Base-by-base conservation (phyloP, 768 basidiomycete species). In the Mycena chlorophos region DNA sequence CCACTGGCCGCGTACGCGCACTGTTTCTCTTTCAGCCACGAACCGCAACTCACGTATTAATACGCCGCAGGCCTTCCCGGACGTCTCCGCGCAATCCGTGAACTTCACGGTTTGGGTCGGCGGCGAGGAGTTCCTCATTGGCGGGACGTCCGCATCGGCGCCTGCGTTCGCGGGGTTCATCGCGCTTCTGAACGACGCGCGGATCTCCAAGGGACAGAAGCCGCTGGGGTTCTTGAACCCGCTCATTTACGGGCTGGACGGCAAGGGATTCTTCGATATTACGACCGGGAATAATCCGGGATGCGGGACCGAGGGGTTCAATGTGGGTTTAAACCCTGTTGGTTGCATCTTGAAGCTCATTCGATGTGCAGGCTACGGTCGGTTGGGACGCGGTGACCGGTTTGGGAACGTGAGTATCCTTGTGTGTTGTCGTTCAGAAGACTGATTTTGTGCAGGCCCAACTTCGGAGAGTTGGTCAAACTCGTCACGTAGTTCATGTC, bases 141-240 rank as follows among this genome's bases (percentile, higher is more conserved):
- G 59, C 23, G 69, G 69, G 4, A 71, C 69, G 1, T 68, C 65
- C 3, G 66, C 65, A 2, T 61, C 66, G 3, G 61, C 70, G 10
- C 70, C 70, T 2, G 56, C 69, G 20, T 68, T 72, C 53, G 68
- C 71, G 4, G 81, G 76, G 20, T 75, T 89, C 47, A 72, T 88
- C 4, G 75, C 85, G 1, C 76, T 88, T 54, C 66, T 89, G 42
- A 87, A 87, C 49, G 84, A 88, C 49, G 81, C 75, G 4, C 76
- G 84, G 16, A 58, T 86, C 26, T 65, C 63, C 2, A 74, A 72
- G 0, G 73, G 74, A 0, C 72, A 73, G n/a, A 62, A 71, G 4
- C 46, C 83, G 16, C 69, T 87, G 1, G 86, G 85, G 4, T 87
- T 86, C 71, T 71, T 88, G 59, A 87, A 87, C 64, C 85, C 84